A percentile compares a stretch with the other conserved stretches of the same genome.
Conservation (phyloP, 2,329 filamentous ascomycete genomes). For the Capronia americana region DNA sequence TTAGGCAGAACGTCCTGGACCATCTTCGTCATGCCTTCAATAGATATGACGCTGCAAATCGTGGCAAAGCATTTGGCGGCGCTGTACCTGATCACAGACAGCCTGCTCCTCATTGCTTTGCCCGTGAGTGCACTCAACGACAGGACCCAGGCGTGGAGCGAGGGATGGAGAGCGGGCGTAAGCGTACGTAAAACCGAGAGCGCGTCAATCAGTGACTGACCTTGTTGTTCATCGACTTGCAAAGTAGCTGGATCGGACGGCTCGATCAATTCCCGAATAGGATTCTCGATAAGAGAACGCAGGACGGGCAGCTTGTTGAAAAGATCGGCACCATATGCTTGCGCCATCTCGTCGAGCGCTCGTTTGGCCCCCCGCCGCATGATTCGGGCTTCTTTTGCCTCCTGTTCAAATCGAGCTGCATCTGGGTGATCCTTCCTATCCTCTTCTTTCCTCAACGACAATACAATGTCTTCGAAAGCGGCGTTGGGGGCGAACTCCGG, state of each 20-base stretch:
- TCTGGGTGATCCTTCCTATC: slow-evolving; percentile 92
- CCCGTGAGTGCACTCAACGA: slow-evolving; percentile 83
- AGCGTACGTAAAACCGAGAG: slow-evolving; percentile 91
- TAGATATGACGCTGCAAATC: slow-evolving; percentile 93
- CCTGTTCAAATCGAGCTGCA: slow-evolving; percentile 84
- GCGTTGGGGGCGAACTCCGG: slow-evolving; percentile 91
- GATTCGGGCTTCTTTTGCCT: slow-evolving; percentile 86
- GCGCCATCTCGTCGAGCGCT: slow-evolving; percentile 84
- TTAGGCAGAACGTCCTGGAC: slow-evolving; percentile 91
- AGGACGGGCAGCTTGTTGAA: slow-evolving; percentile 86
- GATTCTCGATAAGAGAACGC: slow-evolving; percentile 78
- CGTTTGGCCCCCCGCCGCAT: slow-evolving; percentile 93
- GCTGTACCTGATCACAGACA: slow-evolving; percentile 94
- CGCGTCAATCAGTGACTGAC: slow-evolving; percentile 92
- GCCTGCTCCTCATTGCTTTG: slow-evolving; percentile 81
- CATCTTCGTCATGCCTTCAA: slow-evolving; percentile 93
- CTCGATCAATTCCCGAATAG: slow-evolving; percentile 72
- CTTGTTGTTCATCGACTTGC: slow-evolving; percentile 75
- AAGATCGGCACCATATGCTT: slow-evolving; percentile 76
- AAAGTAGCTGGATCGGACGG: slow-evolving; percentile 31
- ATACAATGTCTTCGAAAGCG: slow-evolving; percentile 75
- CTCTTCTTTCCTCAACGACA: slow-evolving; percentile 96
- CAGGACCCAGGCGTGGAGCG: slow-evolving; percentile 80
- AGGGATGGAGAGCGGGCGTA: slow-evolving; percentile 81
- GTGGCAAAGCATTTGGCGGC: slow-evolving; percentile 97